Conservation (phyloP, 75 land plant genomes). For the Pseudotsuga menziesii region DNA sequence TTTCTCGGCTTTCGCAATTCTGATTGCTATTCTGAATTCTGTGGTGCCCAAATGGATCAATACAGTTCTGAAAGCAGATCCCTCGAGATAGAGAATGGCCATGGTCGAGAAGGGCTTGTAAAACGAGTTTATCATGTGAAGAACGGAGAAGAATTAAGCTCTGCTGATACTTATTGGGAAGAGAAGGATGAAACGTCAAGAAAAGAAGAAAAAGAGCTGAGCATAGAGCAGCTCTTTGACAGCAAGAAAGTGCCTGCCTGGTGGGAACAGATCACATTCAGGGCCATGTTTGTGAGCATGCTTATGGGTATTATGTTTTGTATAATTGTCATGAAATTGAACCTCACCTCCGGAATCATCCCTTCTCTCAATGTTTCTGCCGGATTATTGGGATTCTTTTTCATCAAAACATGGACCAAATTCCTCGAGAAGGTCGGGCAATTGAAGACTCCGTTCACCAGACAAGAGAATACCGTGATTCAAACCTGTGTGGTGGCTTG, state of each 20-base stretch:
- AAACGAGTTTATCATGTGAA: too few relatives aligned
- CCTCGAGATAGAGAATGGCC: too few relatives aligned
- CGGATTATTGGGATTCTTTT: slow-evolving; percentile 52
- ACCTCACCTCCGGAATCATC: slow-evolving; percentile 47
- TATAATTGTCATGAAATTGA: slow-evolving; percentile 61
- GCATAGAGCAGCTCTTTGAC: too few relatives aligned
- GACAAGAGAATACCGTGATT: slow-evolving; percentile 65
- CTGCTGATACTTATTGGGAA: too few relatives aligned
- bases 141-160: too few relatives aligned
- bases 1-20: too few relatives aligned
- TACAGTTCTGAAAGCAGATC: too few relatives aligned
- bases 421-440: slow-evolving; percentile 27
- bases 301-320: slow-evolving; percentile 45
- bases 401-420: slow-evolving; percentile 39
- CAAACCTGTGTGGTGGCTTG: slow-evolving; percentile 61
- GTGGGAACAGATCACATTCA: slow-evolving; percentile 57
- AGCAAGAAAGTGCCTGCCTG: slow-evolving; percentile 32
- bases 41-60: too few relatives aligned
- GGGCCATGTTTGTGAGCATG: slow-evolving; percentile 46
- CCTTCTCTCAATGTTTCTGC: slow-evolving; percentile 62
- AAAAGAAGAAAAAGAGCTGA: too few relatives aligned
- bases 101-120: too few relatives aligned
- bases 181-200: too few relatives aligned
- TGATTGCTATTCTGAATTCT: too few relatives aligned
- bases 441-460: slow-evolving; percentile 35